Base-by-base conservation (phyloP, 163 green algal species). In the Trebouxia gelatinosa region DNA sequence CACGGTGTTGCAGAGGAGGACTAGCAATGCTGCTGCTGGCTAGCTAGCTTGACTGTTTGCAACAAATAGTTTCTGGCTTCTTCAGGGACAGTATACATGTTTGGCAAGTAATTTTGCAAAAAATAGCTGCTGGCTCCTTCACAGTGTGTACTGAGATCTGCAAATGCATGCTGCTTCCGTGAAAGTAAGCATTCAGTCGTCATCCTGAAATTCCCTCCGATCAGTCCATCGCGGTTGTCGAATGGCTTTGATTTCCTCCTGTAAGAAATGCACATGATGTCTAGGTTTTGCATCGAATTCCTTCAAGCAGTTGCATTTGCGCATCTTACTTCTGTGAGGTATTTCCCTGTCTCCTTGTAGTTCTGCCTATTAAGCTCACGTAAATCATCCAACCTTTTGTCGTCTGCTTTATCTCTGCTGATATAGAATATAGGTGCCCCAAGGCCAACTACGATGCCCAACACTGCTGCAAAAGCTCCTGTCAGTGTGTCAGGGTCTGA, bases 331-430 rank as follows among this genome's bases (percentile, higher is more conserved):
- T 86, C 74, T 26, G 64, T 78, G 72, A 91, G 48, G 85, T 91
- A 91, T 76, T 89, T 81, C 2, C 87, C 87, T 29, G 87, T 91
- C 34, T 87, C 85, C 64, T 87, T 84, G 58, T 86, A 90, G 17
- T 78, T 88, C 39, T 87, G 72, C 28, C 87, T 59, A 79, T 91
- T 91, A 4, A 91, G 74, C 40, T 88, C 80, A 11, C 87, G 78
- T 39, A 91, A 50, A 70, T 91, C 85, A 58, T 87, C 80, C 37
- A 91, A 79, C 11, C 76, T 67, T 65, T 85, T 77, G 46, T 89
- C 84, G 37, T 91, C 87, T 23, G 51, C 48, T 13, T 85, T 61
- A 72, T 89, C 87, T 40, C 85, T 61, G 35, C 46, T 81, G 57
- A 84, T 86, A 75, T 90, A 91, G 64, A 91, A 91, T 6, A 86